Percentiles rank a stretch among this genome's conserved stretches.
Conservation (phyloP, 2,329 filamentous ascomycete genomes). For the Paramyrothecium roridum region DNA sequence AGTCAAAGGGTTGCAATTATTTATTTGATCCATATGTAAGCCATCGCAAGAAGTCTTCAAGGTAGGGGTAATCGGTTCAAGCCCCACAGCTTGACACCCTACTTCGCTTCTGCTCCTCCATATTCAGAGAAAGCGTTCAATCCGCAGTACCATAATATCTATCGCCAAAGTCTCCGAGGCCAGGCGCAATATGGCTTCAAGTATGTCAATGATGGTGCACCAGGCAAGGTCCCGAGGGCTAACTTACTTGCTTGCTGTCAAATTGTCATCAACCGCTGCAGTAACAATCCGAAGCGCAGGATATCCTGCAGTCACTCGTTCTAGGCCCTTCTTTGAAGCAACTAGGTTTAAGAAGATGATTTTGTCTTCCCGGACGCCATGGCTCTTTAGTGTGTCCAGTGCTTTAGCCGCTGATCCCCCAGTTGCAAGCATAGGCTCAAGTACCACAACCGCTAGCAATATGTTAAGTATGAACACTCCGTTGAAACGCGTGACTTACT, state of each 20-base stretch:
- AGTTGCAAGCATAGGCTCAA: slow-evolving; percentile 20
- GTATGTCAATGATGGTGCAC: not conserved
- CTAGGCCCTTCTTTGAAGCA: slow-evolving; percentile 18
- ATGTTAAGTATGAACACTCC: not conserved
- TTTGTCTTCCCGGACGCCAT: slow-evolving; percentile 16
- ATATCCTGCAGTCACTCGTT: slow-evolving; percentile 13
- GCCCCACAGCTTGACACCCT: too few relatives aligned
- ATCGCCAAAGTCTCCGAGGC: slow-evolving; percentile 33
- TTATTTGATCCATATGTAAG: too few relatives aligned
- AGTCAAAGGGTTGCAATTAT: too few relatives aligned
- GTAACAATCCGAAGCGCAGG: slow-evolving; percentile 17
- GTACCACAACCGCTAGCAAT: slow-evolving; percentile 10
- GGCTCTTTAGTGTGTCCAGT: slow-evolving; percentile 11
- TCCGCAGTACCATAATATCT: slow-evolving; percentile 17
- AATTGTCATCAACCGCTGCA: slow-evolving; percentile 11
- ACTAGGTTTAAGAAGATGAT: slow-evolving; percentile 25
- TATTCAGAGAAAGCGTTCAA: too few relatives aligned
- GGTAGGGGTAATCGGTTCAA: too few relatives aligned
- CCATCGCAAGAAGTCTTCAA: too few relatives aligned
- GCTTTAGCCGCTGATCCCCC: slow-evolving; percentile 16
- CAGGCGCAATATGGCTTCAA: slow-evolving; percentile 28
- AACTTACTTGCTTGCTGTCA: slow-evolving; percentile 14
- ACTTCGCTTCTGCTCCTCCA: too few relatives aligned
- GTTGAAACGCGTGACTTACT: slow-evolving; percentile 3
- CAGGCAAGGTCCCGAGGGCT: not conserved